Evolutionary conservation across 129 eudicot genomes (phyloP).

Genomic region (Arctium minus): DNA sequence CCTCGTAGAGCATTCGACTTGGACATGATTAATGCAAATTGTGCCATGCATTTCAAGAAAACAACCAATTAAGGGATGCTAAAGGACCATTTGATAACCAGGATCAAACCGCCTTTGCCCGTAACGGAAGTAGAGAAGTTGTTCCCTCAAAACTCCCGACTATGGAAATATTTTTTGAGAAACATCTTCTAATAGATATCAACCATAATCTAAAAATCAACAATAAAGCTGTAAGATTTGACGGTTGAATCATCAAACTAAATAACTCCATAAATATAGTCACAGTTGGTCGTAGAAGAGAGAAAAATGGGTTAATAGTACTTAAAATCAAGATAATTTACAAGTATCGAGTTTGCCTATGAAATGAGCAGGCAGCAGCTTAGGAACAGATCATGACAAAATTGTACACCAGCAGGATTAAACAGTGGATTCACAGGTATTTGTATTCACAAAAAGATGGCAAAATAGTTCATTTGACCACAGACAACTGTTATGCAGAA

Average conservation of each 20-base stretch:
- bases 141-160: too few species aligned
- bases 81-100: too few species aligned
- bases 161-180: not conserved
- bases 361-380: too few species aligned
- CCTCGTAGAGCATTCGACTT: too few species aligned
- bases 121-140: too few species aligned
- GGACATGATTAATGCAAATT: too few species aligned
- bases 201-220: not conserved
- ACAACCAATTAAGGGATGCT: too few species aligned
- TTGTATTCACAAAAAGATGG: constrained; percentile 11
- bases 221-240: not conserved
- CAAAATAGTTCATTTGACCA: constrained; percentile 16
- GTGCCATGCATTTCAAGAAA: too few species aligned
- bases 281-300: not conserved
- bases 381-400: not conserved
- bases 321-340: too few species aligned
- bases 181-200: not conserved
- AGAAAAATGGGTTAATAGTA: not conserved
- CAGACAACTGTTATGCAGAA: not conserved
- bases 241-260: not conserved
- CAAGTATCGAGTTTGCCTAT: too few species aligned
- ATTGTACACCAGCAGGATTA: not conserved
- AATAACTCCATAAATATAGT: constrained; percentile 12
- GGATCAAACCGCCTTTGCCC: too few species aligned
- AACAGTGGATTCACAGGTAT: constrained; percentile 1